Evolutionary conservation across 495 filamentous ascomycete genomes (phyloP), one percentile per base, ranked within the genome.

Genomic region (Penicillium robsamsonii): DNA sequence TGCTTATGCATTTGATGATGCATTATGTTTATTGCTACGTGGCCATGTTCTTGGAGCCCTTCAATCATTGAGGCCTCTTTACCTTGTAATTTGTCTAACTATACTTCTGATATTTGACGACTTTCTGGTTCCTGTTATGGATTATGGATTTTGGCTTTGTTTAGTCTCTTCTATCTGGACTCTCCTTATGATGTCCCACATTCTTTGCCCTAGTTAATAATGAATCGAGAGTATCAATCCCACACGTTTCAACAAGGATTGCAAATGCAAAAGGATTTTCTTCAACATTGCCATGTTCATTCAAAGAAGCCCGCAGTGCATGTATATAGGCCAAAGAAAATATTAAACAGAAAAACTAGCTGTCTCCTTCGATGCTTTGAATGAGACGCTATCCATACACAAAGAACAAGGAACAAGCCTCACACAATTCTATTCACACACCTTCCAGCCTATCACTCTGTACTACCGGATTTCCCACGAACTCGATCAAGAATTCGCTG

Each of bases 401-500:
- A 24, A 11, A n/a, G 17, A 18, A 40, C 35, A 15, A 27, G 25
- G 6, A 27, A 27, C 7, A 38, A 38, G 7, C 15, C 3, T 17
- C 48, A 29, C 35, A 25, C n/a, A n/a, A 13, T 8, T 0, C 17
- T n/a, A 38, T 38, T n/a, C 47, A 22, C 13, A 50, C 20, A 17
- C 30, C 51, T 20, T 25, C 15, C 11, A 45, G 7, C 43, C 38
- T n/a, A 33, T 55, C 25, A 57, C 50, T 58, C 50, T 9, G 22
- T 35, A 35, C 12, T 11, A 35, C 41, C 59, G 43, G 40, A 11
- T 30, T 59, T 65, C 1, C 63, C 59, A 38, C 61, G 62, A 10
- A 57, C 62, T 37, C 67, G 62, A 42, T 25, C 55, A 33, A 72
- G 54, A 10, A 72, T 48, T 29, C 49, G 59, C 10, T 62, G 62